Conservation (phyloP, 2,329 filamentous ascomycete genomes). For the Bipolaris bicolor region DNA sequence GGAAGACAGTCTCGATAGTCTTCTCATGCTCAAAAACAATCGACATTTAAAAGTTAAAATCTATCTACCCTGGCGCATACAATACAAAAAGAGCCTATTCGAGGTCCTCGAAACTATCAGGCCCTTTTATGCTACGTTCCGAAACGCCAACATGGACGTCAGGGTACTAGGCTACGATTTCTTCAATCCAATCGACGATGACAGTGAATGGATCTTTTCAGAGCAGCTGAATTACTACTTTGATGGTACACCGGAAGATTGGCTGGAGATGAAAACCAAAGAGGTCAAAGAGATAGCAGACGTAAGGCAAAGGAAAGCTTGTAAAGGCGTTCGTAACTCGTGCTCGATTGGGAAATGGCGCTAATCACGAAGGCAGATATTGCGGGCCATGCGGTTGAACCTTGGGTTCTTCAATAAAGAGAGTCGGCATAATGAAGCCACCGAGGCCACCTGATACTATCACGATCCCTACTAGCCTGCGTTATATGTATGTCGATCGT, state of each 20-base stretch:
- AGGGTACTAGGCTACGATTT: conserved; percentile 15
- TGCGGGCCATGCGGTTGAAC: conserved; percentile 9
- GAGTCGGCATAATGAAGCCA: neutral
- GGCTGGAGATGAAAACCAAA: conserved; percentile 14
- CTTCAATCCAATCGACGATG: conserved; percentile 7
- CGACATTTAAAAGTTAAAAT: conserved; percentile 3
- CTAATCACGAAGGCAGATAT: conserved; percentile 7
- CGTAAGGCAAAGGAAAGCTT: neutral
- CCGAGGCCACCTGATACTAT: neutral
- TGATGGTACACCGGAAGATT: conserved; percentile 8
- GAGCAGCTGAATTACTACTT: conserved; percentile 19
- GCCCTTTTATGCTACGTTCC: conserved; percentile 2
- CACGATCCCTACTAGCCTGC: neutral
- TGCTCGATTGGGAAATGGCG: neutral
- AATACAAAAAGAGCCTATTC: conserved; percentile 6
- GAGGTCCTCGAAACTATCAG: conserved; percentile 11
- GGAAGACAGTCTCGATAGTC: conserved; percentile 10
- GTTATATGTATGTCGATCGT: neutral
- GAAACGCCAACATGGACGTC: conserved; percentile 3
- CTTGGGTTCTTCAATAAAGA: conserved; percentile 1
- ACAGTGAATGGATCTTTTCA: neutral
- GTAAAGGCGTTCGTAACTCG: conserved; percentile 1
- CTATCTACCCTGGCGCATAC: conserved; percentile 2
- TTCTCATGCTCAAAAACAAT: conserved; percentile 10
- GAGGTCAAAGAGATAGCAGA: conserved; percentile 8